Evolutionary conservation across 768 basidiomycete genomes (phyloP), one percentile per base, ranked within the genome.

Genomic region (Tulasnella sp.): DNA sequence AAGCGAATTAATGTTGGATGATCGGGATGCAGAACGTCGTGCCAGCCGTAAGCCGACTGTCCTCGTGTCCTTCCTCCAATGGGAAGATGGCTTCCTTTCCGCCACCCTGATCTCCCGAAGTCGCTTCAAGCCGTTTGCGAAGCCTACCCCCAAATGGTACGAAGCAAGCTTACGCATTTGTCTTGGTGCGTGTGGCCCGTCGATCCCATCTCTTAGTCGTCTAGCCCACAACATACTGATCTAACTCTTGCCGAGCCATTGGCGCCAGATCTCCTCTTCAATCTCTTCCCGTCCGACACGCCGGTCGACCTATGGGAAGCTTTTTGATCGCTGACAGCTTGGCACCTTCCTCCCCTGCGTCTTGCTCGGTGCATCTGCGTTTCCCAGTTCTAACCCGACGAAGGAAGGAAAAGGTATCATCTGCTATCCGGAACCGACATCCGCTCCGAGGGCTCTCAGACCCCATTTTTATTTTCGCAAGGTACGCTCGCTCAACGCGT

Each of bases 211-310:
- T 54, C 24, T 54, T 54, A 54, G 54, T 4, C 24, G 54, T n/a
- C 42, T 18, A 73, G 42, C 72, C 72, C 72, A 73, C 72, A 73
- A 73, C 31, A 73, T 16, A 37, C 37, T 73, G 37, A 44, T 31
- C 42, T 44, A 73, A 31, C 34, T 37, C 20, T 44, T 37, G 72
- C 72, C 72, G 72, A 73, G 72, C 37, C 31, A 24, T 73, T 73
- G 72, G 72, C 72, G 72, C 72, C 31, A 73, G 72, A 73, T 73
- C 72, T 18, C 34, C 54, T n/a, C 24, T 54, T 54, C 54, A 54
- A 54, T 54, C 54, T 54, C 54, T n/a, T 54, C 9, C n/a, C 5
- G 54, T 54, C 54, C 54, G 9, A 54, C 54, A 54, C 7, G 54
- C 54, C 54, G 54, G 54, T 54, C 54, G 24, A 12, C 54, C 54